Evolutionary conservation across 73 alveolate genomes (phyloP).

Genomic region (Stentor roeselii): DNA sequence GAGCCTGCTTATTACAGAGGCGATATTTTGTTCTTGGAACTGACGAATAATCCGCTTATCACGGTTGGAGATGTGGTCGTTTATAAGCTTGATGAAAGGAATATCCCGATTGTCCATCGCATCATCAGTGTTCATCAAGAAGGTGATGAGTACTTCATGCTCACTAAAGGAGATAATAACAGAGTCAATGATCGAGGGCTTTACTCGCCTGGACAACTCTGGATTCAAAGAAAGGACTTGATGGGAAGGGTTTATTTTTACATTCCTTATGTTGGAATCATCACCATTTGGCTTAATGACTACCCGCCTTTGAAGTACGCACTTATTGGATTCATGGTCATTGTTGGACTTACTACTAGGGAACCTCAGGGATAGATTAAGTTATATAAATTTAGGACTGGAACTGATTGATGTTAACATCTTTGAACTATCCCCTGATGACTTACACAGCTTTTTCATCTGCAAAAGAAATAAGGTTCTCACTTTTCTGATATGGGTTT

Average conservation of each 20-base stretch:
- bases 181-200: slow-evolving; percentile 95
- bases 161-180: slow-evolving; percentile 98
- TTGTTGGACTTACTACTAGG: slow-evolving; percentile 79
- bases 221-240: slow-evolving; percentile 72
- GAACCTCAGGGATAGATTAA: slow-evolving; percentile 72
- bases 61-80: slow-evolving; percentile 94
- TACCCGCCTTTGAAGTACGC: slow-evolving; percentile 83
- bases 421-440: too few relatives aligned
- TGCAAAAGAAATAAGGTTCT: too few relatives aligned
- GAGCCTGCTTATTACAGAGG: slow-evolving; percentile 97
- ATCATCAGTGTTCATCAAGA: slow-evolving; percentile 66
- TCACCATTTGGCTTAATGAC: slow-evolving; percentile 91
- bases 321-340: slow-evolving; percentile 84
- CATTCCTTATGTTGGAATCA: slow-evolving; percentile 95
- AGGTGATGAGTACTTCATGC: slow-evolving; percentile 30
- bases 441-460: too few relatives aligned
- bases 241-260: slow-evolving; percentile 90
- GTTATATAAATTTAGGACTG: not conserved
- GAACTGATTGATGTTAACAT: too few relatives aligned
- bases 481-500: too few relatives aligned
- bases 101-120: slow-evolving; percentile 97
- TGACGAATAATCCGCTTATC: slow-evolving; percentile 60
- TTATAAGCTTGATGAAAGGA: slow-evolving; percentile 80
- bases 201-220: slow-evolving; percentile 83
- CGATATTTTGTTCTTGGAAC: slow-evolving; percentile 88